Evolutionary conservation across 2,329 filamentous ascomycete species (phyloP).

Genomic region (Pseudophaeomoniella oleicola): DNA sequence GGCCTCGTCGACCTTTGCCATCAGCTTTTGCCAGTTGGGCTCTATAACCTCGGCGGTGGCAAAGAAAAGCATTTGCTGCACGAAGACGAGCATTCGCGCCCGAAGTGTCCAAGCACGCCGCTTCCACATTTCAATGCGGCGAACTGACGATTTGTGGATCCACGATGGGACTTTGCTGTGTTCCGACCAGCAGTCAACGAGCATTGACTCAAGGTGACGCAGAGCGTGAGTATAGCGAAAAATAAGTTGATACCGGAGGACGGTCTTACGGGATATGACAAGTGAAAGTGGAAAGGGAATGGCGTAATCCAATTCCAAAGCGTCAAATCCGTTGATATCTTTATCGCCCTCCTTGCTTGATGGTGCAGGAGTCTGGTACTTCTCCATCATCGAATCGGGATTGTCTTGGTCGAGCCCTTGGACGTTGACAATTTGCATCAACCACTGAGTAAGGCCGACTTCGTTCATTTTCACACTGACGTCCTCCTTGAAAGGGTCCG

Average conservation of each 20-base stretch:
- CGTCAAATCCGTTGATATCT: constrained; percentile 79
- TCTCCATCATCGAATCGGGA: constrained; percentile 46
- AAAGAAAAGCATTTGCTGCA: constrained; percentile 92
- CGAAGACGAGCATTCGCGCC: constrained; percentile 89
- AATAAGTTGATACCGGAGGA: constrained; percentile 91
- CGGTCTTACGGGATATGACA: constrained; percentile 87
- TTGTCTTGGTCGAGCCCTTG: constrained; percentile 82
- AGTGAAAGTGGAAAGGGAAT: constrained; percentile 92
- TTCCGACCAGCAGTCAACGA: constrained; percentile 79
- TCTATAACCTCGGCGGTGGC: constrained; percentile 96
- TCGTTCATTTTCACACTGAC: constrained; percentile 97
- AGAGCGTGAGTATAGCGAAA: constrained; percentile 89
- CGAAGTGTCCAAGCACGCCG: constrained; percentile 80
- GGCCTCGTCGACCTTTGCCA: constrained; percentile 61
- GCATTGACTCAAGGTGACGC: constrained; percentile 73
- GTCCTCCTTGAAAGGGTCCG: constrained; percentile 96
- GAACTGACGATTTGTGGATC: constrained; percentile 63
- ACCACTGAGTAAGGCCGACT: constrained; percentile 76
- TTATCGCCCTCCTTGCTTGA: constrained; percentile 56
- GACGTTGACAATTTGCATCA: constrained; percentile 94
- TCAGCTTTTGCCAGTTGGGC: constrained; percentile 89
- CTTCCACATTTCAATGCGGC: constrained; percentile 79
- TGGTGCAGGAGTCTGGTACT: constrained; percentile 56
- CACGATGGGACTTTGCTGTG: constrained; percentile 70
- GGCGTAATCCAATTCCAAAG: constrained; percentile 81